Evolutionary conservation across 192 early-diverging fungal species (phyloP).

Genomic region (Cetraspora pellucida): DNA sequence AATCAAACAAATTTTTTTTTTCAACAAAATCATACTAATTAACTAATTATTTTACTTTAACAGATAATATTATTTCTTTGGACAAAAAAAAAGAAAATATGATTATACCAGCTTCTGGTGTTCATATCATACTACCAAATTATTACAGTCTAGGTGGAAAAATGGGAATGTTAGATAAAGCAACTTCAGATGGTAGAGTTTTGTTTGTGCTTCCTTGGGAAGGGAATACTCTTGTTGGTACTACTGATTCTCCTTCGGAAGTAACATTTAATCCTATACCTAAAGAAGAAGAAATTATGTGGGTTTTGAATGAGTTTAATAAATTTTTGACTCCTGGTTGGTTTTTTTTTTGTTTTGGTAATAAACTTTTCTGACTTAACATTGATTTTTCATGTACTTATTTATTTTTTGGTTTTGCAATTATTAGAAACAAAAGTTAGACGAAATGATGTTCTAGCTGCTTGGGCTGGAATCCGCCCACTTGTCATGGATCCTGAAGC

Average conservation of each 20-base stretch:
- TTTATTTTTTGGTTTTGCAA: no score
- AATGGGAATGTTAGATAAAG: constrained; percentile 94
- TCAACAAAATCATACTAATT: no score
- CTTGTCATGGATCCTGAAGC: constrained; percentile 94
- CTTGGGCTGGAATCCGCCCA: constrained; percentile 98
- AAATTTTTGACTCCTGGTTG: constrained; percentile 79
- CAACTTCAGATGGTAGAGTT: constrained; percentile 92
- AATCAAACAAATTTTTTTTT: no score
- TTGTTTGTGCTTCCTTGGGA: constrained; percentile 99
- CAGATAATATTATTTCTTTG: constrained; percentile 86
- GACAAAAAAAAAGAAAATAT: constrained; percentile 74
- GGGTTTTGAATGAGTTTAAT: constrained; percentile 91
- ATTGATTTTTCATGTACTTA: no score
- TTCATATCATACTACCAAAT: constrained; percentile 93
- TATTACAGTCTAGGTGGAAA: constrained; percentile 86
- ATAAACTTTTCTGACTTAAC: no score
- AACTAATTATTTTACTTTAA: not conserved
- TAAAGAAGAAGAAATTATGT: constrained; percentile 90
- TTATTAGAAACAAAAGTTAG: constrained; percentile 87
- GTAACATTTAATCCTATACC: constrained; percentile 86
- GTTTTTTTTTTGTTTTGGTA: not conserved
- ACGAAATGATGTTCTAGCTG: constrained; percentile 94
- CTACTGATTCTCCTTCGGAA: constrained; percentile 86
- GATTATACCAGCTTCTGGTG: constrained; percentile 94
- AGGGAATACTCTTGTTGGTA: constrained; percentile 95